phyloP scores from a whole-genome alignment of 148 eudicot species.

The Diospyros kaki region DNA sequence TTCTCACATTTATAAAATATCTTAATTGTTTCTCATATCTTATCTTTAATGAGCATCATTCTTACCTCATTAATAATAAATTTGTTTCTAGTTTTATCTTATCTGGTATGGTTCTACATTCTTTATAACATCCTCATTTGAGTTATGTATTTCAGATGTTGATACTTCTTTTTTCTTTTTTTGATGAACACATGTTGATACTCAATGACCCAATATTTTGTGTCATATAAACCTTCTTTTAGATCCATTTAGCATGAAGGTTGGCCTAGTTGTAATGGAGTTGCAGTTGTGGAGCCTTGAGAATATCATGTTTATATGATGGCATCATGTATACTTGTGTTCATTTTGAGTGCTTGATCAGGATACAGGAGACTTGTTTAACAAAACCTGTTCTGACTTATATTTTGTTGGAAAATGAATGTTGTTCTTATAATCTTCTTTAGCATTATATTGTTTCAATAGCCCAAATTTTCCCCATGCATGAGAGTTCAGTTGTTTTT shows the following conservation, averaged over 20 bases:
- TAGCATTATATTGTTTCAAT: not conserved
- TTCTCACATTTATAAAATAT: too few species aligned
- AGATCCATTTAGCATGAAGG: not conserved
- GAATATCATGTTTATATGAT: not conserved
- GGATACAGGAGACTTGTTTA: not conserved
- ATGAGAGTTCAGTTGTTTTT: not conserved
- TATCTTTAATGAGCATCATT: too few species aligned
- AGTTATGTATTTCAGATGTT: too few species aligned
- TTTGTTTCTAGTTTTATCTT: too few species aligned
- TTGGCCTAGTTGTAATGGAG: not conserved
- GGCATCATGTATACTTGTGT: too few species aligned
- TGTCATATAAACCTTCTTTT: not conserved
- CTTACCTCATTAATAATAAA: too few species aligned
- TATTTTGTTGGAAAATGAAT: not conserved
- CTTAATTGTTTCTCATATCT: too few species aligned
- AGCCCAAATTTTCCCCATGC: not conserved
- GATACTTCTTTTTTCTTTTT: too few species aligned
- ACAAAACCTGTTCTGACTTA: not conserved
- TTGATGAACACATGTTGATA: too few species aligned
- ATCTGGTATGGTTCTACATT: too few species aligned
- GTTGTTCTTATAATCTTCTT: not conserved
- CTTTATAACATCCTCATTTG: too few species aligned
- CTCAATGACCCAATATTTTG: too few species aligned
- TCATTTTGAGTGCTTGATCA: not conserved
- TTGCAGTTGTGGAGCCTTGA: not conserved